phyloP scores from a whole-genome alignment of 1,284 basidiomycete genomes.

The Trichosporon asahii region DNA sequence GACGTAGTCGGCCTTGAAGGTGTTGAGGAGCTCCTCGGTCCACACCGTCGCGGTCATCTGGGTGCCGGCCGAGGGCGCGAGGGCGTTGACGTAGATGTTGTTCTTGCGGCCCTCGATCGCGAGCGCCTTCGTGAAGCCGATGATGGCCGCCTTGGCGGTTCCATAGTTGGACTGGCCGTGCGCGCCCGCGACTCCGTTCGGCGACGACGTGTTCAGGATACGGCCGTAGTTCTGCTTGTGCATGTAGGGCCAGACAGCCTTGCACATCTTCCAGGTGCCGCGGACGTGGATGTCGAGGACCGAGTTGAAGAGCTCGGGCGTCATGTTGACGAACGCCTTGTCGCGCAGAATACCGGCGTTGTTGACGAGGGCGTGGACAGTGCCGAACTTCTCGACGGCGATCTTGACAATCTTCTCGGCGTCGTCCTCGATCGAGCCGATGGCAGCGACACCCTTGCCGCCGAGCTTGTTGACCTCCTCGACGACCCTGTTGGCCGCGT shows the following conservation, averaged over 20 bases:
- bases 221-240: slow-evolving; percentile 95
- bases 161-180: slow-evolving; percentile 85
- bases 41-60: slow-evolving; percentile 86
- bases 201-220: slow-evolving; percentile 89
- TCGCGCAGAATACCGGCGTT: slow-evolving; percentile 94
- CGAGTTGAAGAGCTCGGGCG: slow-evolving; percentile 89
- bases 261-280: slow-evolving; percentile 71
- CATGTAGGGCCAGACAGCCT: slow-evolving; percentile 96
- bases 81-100: slow-evolving; percentile 80
- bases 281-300: slow-evolving; percentile 82
- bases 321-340: slow-evolving; percentile 86
- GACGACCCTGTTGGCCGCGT: slow-evolving; percentile 77
- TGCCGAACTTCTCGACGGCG: slow-evolving; percentile 82
- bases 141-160: slow-evolving; percentile 89
- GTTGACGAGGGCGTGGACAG: slow-evolving; percentile 82
- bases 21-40: slow-evolving; percentile 87
- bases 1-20: slow-evolving; percentile 74
- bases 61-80: slow-evolving; percentile 86
- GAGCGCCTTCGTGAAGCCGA: slow-evolving; percentile 83
- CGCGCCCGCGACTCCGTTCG: slow-evolving; percentile 92
- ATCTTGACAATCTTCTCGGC: slow-evolving; percentile 85
- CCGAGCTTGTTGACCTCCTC: slow-evolving; percentile 82
- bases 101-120: slow-evolving; percentile 91
- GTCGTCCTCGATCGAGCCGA: slow-evolving; percentile 83
- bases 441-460: slow-evolving; percentile 78